Evolutionary conservation across 345 rosid genomes (phyloP).

Genomic region (Arabidopsis suecica): DNA sequence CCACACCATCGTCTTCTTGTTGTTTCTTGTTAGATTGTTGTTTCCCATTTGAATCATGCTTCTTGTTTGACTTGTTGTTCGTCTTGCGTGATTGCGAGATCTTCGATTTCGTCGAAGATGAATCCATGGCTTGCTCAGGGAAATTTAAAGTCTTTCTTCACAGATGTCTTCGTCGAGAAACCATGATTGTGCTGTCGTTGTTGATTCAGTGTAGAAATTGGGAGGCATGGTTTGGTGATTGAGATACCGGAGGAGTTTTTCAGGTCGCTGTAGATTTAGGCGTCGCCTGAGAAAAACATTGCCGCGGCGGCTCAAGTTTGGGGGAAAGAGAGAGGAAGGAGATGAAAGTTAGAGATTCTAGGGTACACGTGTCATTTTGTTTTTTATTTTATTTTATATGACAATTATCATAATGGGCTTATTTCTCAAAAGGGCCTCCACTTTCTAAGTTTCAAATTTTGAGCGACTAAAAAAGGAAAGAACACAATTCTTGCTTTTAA

Average conservation of each 20-base stretch:
- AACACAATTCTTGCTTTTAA: no score
- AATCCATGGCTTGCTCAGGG: slow-evolving; percentile 43
- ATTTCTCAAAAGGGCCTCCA: neutral
- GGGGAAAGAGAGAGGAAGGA: slow-evolving; percentile 22
- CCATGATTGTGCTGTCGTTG: neutral
- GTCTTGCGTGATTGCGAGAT: slow-evolving; percentile 59
- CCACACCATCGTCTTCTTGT: slow-evolving; percentile 36
- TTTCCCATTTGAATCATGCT: slow-evolving; percentile 50
- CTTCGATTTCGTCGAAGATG: slow-evolving; percentile 68
- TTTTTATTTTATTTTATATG: neutral
- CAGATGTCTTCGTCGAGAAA: neutral
- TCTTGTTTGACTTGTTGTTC: slow-evolving; percentile 61
- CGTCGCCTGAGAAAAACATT: slow-evolving; percentile 36
- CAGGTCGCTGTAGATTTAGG: neutral
- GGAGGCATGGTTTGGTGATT: neutral
- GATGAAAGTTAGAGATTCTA: slow-evolving; percentile 18
- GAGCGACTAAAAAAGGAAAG: no score
- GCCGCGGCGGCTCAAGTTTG: slow-evolving; percentile 41
- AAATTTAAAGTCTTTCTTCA: slow-evolving; percentile 11
- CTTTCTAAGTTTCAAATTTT: neutral
- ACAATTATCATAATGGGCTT: slow-evolving; percentile 17
- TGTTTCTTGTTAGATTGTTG: slow-evolving; percentile 33
- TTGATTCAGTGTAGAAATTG: neutral
- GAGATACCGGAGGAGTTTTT: neutral
- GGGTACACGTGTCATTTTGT: slow-evolving; percentile 34